phyloP scores from a whole-genome alignment of 108 stramenopile genomes.

The Seminavis robusta region DNA sequence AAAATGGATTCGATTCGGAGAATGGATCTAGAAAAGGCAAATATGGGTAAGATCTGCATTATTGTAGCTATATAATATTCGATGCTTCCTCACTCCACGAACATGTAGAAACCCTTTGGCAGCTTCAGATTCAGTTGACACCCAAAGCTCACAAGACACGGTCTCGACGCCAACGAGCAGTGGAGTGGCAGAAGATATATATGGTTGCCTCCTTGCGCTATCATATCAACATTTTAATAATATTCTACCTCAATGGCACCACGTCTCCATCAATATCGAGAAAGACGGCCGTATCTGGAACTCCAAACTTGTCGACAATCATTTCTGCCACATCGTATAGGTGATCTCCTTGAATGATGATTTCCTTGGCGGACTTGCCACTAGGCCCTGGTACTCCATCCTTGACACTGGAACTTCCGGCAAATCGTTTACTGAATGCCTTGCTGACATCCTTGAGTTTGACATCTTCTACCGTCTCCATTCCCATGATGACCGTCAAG shows the following conservation, averaged over 20 bases:
- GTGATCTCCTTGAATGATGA: slow-evolving; percentile 97
- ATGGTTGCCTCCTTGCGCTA: too few species aligned
- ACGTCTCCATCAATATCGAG: slow-evolving; percentile 81
- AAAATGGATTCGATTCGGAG: too few species aligned
- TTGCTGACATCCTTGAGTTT: slow-evolving; percentile 95
- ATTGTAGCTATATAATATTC: too few species aligned
- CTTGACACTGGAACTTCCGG: slow-evolving; percentile 89
- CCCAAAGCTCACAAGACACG: too few species aligned
- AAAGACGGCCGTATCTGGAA: slow-evolving; percentile 61
- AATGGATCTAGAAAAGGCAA: too few species aligned
- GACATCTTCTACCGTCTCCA: slow-evolving; percentile 87
- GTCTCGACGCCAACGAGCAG: too few species aligned
- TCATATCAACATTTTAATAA: too few species aligned
- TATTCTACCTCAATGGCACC: slow-evolving; percentile 44
- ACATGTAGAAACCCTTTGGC: too few species aligned
- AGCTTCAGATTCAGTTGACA: too few species aligned
- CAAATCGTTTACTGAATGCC: slow-evolving; percentile 89
- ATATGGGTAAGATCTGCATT: too few species aligned
- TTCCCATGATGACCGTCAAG: slow-evolving; percentile 85
- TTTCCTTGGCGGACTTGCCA: slow-evolving; percentile 71
- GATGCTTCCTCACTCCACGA: too few species aligned
- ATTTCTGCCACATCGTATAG: slow-evolving; percentile 88
- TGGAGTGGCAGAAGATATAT: too few species aligned
- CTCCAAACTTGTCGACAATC: slow-evolving; percentile 85
- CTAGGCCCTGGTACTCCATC: slow-evolving; percentile 45